Conservation (phyloP, 2,329 filamentous ascomycete genomes). For the Plectosphaerella cucumerina region DNA sequence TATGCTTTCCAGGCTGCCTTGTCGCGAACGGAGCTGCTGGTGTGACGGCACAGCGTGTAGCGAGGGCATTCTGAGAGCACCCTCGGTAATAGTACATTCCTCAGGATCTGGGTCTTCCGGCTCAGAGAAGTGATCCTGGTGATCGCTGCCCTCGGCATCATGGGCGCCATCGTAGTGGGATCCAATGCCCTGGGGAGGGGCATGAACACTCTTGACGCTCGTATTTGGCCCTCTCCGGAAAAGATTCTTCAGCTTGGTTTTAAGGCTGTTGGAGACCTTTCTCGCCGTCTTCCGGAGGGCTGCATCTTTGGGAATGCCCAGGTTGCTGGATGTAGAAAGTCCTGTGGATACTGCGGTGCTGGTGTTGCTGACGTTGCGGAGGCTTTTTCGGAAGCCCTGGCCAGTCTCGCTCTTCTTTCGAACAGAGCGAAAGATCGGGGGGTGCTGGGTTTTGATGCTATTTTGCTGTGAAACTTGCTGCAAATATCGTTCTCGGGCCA, state of each 20-base stretch:
- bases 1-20: conserved; percentile 51
- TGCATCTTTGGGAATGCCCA: conserved; percentile 1
- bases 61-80: conserved; percentile 45
- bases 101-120: conserved; percentile 31
- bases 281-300: conserved; percentile 48
- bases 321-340: conserved; percentile 7
- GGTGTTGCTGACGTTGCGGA: conserved; percentile 41
- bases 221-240: conserved; percentile 31
- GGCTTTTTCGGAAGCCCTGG: conserved; percentile 41
- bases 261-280: conserved; percentile 59
- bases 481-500: conserved; percentile 30
- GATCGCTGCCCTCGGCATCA: neutral
- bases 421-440: conserved; percentile 38
- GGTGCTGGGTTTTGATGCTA: conserved; percentile 34
- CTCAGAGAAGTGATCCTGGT: conserved; percentile 23
- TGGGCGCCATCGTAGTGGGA: neutral
- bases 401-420: conserved; percentile 26
- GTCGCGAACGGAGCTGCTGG: conserved; percentile 45
- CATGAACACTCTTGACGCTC: too few relatives aligned
- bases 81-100: conserved; percentile 41
- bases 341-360: conserved; percentile 27
- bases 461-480: conserved; percentile 27
- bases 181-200: too few relatives aligned
- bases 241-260: conserved; percentile 54
- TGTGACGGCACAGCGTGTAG: conserved; percentile 42